Evolutionary conservation across 2,329 filamentous ascomycete species (phyloP).

Genomic region (Fusarium sp.): DNA sequence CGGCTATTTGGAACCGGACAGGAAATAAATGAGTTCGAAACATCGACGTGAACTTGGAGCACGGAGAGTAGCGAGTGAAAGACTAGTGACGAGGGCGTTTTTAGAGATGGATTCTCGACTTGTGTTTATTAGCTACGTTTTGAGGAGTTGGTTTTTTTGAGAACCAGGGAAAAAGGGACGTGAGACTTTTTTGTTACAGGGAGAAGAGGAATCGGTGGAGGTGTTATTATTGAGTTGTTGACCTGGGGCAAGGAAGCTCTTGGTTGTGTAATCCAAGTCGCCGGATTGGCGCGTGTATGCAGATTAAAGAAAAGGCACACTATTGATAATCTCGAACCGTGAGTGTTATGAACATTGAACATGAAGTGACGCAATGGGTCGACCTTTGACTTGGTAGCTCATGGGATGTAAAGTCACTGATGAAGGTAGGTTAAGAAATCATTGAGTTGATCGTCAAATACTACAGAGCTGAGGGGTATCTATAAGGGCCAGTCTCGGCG

Average conservation of each 20-base stretch:
- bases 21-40: constrained; percentile 19
- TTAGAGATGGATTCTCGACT: constrained; percentile 47
- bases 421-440: not conserved
- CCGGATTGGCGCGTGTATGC: constrained; percentile 41
- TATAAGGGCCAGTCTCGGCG: constrained; percentile 26
- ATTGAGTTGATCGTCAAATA: constrained; percentile 33
- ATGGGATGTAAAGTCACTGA: too few relatives aligned
- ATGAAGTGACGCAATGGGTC: too few relatives aligned
- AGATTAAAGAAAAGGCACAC: constrained; percentile 39
- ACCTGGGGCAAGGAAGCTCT: constrained; percentile 28
- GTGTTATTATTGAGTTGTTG: constrained; percentile 20
- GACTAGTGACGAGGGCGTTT: constrained; percentile 45
- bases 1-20: constrained; percentile 23
- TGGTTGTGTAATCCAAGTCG: constrained; percentile 42
- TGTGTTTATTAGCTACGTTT: constrained; percentile 40
- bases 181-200: constrained; percentile 22
- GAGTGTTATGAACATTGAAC: not conserved
- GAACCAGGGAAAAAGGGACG: constrained; percentile 39
- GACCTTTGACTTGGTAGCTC: too few relatives aligned
- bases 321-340: constrained; percentile 21
- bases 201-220: constrained; percentile 17
- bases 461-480: constrained; percentile 50
- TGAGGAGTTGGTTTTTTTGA: constrained; percentile 41
- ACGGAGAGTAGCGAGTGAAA: constrained; percentile 18
- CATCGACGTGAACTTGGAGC: constrained; percentile 2